Conservation (phyloP, 2,329 filamentous ascomycete species). For the Botrytis hyacinthi region DNA sequence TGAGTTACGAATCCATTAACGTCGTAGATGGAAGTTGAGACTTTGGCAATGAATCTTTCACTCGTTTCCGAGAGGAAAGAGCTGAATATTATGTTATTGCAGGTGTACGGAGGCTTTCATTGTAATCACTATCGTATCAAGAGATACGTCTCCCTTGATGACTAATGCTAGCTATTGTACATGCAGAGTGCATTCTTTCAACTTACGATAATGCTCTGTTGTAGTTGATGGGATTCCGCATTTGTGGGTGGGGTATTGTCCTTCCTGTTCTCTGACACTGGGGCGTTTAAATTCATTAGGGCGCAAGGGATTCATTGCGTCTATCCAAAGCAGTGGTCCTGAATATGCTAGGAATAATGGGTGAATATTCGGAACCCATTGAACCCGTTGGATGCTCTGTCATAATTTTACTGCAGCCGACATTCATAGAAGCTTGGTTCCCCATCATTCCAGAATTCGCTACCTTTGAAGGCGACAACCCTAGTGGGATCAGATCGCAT, state of each 20-base stretch:
- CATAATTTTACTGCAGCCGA: background rate
- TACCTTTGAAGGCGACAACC: background rate
- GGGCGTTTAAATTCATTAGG: background rate
- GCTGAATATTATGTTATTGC: too few relatives aligned
- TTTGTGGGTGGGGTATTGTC: background rate
- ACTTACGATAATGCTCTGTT: background rate
- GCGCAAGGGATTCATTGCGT: background rate
- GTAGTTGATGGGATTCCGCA: too few relatives aligned
- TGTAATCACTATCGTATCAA: too few relatives aligned
- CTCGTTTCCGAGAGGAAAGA: background rate
- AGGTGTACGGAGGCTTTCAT: too few relatives aligned
- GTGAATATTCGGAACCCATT: background rate
- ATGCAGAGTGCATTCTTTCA: too few relatives aligned
- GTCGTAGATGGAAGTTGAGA: background rate
- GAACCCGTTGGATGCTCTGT: background rate
- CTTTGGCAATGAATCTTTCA: background rate
- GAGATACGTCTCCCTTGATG: too few relatives aligned
- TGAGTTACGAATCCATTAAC: rapidly evolving
- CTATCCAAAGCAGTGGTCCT: background rate
- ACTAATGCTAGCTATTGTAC: too few relatives aligned
- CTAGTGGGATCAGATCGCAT: background rate
- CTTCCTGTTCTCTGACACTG: background rate
- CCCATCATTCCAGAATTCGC: background rate
- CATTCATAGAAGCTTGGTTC: background rate
- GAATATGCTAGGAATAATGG: background rate